Evolutionary conservation across 768 basidiomycete species (phyloP), one percentile per base, ranked within the genome.

Genomic region (Arthromyces matolae): DNA sequence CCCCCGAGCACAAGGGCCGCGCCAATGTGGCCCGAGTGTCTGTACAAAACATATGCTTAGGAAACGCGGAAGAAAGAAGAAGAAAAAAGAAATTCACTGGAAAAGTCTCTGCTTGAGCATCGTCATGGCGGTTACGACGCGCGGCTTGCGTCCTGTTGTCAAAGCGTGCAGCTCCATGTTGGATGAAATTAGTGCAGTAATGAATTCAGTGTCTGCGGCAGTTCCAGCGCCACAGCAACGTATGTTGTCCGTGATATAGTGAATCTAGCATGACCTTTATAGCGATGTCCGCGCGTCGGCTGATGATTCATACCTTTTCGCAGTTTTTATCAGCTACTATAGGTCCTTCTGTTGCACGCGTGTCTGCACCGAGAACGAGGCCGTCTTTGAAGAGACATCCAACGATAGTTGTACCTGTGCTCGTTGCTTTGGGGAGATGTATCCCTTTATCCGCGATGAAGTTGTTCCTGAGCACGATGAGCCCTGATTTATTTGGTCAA

Each of bases 271-370:
- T 47, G 23, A 47, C 33, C 19, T 32, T 32, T 32, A 43, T 27
- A 20, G 31, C 18, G 16, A 23, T 10, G 38, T 53, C 39, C 38
- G 34, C 28, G 48, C 13, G 38, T 19, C 33, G 14, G 32, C 16
- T 33, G 3, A 16, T 4, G 12, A 18, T 25, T 7, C 71, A 38
- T 46, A 94, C 95, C 87, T 99, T 99, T 74, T 98, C 96, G 69
- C 96, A 99, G 71, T 99, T 99, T 81, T 99, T 98, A 74, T 98
- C 95, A 0, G 92, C 92, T 22, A 99, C 91, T 55, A 98, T 97
- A 19, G 81, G 79, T 1, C 95, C 96, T 51, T 85, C 90, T 0
- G 96, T 98, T 4, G 96, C 94, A 58, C 95, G 78, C 1, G 96
- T 99, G 67, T 98, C 96, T 12, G 96, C 96, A 37, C 95, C 96